Evolutionary conservation across 2,329 filamentous ascomycete genomes (phyloP).

Genomic region (Aspergillus texensis): DNA sequence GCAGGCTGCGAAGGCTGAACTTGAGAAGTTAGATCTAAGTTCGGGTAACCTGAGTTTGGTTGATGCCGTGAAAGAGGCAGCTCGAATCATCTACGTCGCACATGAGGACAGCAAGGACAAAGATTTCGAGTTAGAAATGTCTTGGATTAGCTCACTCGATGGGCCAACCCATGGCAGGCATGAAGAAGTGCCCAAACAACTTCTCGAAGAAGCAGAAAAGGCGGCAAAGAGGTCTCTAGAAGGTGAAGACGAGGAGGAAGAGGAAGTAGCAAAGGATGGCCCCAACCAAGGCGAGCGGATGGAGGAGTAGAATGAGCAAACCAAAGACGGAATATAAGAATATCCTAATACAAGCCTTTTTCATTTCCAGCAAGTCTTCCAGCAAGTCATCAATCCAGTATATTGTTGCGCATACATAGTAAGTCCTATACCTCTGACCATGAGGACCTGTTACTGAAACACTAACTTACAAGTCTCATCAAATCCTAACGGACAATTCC

Average conservation of each 20-base stretch:
- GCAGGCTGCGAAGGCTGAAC: conserved; percentile 94
- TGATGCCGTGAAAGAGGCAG: conserved; percentile 93
- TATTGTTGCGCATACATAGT: not conserved
- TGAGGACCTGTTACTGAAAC: not conserved
- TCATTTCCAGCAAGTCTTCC: not conserved
- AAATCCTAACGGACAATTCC: not conserved
- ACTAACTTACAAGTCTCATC: not conserved
- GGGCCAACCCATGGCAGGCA: conserved; percentile 93
- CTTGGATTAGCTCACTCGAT: conserved; percentile 84
- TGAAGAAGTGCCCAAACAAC: conserved; percentile 86
- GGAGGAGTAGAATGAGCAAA: conserved; percentile 67
- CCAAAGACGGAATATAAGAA: conserved; percentile 4
- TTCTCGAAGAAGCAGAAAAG: conserved; percentile 88
- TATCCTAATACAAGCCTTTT: not conserved
- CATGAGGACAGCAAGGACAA: conserved; percentile 99
- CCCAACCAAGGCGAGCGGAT: conserved; percentile 74
- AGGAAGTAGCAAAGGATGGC: conserved; percentile 63
- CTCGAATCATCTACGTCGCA: conserved; percentile 93
- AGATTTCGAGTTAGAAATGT: conserved; percentile 99
- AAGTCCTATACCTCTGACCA: not conserved
- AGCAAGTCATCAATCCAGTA: not conserved
- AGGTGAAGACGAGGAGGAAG: conserved; percentile 79
- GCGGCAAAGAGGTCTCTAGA: conserved; percentile 89
- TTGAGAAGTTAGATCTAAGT: conserved; percentile 93
- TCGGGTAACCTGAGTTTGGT: conserved; percentile 75